Percentiles rank a stretch among this genome's conserved stretches.
These are phyloP conservation scores for Penicillium verhagenii DNA, from an alignment of 495 filamentous ascomycete species.

Conservation along the genomic window DNA sequence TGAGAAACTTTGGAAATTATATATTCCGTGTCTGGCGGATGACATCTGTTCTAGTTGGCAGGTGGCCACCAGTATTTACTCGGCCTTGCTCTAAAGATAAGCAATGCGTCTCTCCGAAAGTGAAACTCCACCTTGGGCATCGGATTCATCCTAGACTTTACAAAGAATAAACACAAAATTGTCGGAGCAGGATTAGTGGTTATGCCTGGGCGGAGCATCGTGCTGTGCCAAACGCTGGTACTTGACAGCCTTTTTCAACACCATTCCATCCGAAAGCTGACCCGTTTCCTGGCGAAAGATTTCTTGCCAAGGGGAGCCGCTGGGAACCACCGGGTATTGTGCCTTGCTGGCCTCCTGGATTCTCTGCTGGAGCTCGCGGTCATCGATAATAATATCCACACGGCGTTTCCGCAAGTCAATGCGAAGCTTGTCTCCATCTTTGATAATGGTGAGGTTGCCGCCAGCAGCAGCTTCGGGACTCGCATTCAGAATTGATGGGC, in stretches of 20 bases:
- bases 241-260: conserved; percentile 47
- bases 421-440: conserved; percentile 53
- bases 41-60: not conserved
- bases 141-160: too few relatives aligned
- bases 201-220: conserved; percentile 45
- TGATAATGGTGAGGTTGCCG: conserved; percentile 55
- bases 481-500: conserved; percentile 54
- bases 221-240: conserved; percentile 53
- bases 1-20: not conserved
- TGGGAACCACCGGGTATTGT: conserved; percentile 25
- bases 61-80: not conserved
- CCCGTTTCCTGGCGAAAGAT: conserved; percentile 50
- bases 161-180: too few relatives aligned
- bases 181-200: too few relatives aligned
- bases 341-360: conserved; percentile 46
- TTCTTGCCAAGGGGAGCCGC: conserved; percentile 50
- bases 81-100: not conserved
- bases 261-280: conserved; percentile 54
- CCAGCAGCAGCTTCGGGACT: conserved; percentile 60
- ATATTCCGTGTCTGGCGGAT: too few relatives aligned
- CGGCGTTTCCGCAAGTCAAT: conserved; percentile 55
- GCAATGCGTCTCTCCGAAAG: too few relatives aligned
- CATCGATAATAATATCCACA: conserved; percentile 52
- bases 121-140: too few relatives aligned
- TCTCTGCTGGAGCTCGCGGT: conserved; percentile 62